These are phyloP conservation scores for Bacterosira constricta DNA, from an alignment of 108 stramenopile species.

Conservation along the genomic window DNA sequence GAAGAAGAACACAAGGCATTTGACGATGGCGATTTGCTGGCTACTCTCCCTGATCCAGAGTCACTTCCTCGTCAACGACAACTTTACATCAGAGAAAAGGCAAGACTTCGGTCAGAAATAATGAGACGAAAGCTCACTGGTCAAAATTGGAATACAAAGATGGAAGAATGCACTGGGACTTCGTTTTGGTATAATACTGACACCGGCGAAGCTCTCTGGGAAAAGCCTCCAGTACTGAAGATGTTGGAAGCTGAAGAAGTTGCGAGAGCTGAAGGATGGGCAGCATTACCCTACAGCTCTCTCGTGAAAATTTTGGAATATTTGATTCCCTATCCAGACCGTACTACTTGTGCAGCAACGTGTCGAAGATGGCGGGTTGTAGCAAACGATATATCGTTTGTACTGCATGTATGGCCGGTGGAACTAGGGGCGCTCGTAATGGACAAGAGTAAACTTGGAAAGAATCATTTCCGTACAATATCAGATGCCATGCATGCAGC, in stretches of 20 bases:
- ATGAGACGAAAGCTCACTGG: slow-evolving; percentile 80
- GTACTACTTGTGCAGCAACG: slow-evolving; percentile 54
- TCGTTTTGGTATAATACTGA: slow-evolving; percentile 86
- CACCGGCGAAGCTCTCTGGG: slow-evolving; percentile 86
- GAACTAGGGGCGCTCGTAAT: slow-evolving; percentile 75
- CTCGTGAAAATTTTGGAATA: slow-evolving; percentile 73
- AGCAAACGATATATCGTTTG: slow-evolving; percentile 72
- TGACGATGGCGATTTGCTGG: slow-evolving; percentile 83
- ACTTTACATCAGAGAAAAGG: slow-evolving; percentile 76
- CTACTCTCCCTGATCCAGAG: slow-evolving; percentile 68
- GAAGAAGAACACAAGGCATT: slow-evolving; percentile 72
- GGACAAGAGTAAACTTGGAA: slow-evolving; percentile 59
- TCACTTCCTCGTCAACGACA: slow-evolving; percentile 76
- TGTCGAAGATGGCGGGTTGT: slow-evolving; percentile 76
- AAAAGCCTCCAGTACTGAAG: slow-evolving; percentile 68
- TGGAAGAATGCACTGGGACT: slow-evolving; percentile 58
- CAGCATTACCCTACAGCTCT: slow-evolving; percentile 58
- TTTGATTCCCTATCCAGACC: slow-evolving; percentile 70
- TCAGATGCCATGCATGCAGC: slow-evolving; percentile 66
- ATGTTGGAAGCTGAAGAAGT: slow-evolving; percentile 65
- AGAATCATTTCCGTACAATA: slow-evolving; percentile 75
- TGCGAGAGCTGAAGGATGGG: slow-evolving; percentile 63
- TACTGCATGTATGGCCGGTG: slow-evolving; percentile 82
- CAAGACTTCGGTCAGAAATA: slow-evolving; percentile 68
- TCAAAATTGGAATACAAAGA: slow-evolving; percentile 63